phyloP scores from a whole-genome alignment of 345 rosid species.

The Murraya paniculata region DNA sequence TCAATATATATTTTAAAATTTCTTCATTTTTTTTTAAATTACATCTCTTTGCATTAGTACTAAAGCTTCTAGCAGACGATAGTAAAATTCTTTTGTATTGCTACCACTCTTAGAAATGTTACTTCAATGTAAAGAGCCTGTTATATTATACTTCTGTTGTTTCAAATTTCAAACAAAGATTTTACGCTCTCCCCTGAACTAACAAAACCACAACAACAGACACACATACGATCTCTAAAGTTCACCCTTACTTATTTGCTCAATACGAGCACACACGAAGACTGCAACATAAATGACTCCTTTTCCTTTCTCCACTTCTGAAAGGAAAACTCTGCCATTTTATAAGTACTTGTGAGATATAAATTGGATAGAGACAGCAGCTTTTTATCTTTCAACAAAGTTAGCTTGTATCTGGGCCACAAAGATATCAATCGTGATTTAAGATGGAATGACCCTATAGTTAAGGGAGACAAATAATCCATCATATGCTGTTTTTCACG shows the following conservation, averaged over 20 bases:
- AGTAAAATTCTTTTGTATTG: conserved; percentile 36
- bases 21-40: conserved; percentile 16
- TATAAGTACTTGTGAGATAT: background rate
- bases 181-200: conserved; percentile 3
- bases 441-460: background rate
- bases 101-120: conserved; percentile 22
- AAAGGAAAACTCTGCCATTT: background rate
- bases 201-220: background rate
- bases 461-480: background rate
- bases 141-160: conserved; percentile 19
- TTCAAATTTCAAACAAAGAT: conserved; percentile 16
- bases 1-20: background rate
- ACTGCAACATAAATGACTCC: background rate
- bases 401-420: background rate
- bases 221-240: background rate
- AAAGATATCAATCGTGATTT: background rate
- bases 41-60: conserved; percentile 24
- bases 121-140: background rate
- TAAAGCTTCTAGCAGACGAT: conserved; percentile 16
- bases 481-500: background rate
- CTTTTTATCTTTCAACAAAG: background rate
- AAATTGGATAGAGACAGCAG: background rate
- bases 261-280: background rate
- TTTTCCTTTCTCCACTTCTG: background rate
- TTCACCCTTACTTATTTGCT: background rate